A percentile compares a stretch with the other conserved stretches of the same genome.
phyloP scores from a whole-genome alignment of 768 basidiomycete species.

The Strobilomyces echinocephalus region DNA sequence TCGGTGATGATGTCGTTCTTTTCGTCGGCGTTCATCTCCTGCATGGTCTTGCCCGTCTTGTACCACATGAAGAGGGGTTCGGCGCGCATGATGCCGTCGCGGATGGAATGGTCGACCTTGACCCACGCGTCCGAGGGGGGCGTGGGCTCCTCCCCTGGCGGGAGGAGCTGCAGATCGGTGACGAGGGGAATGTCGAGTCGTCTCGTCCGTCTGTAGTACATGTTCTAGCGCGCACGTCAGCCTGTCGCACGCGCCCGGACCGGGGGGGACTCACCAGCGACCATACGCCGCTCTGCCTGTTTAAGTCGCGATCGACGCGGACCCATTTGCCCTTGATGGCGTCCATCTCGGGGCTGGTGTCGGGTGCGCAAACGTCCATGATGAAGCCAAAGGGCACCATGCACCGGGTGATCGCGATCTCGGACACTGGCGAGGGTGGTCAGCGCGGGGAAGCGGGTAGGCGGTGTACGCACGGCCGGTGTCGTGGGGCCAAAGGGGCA shows the following conservation, averaged over 20 bases:
- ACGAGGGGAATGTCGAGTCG: slow-evolving; percentile 78
- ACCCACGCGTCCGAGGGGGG: slow-evolving; percentile 53
- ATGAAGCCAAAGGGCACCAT: slow-evolving; percentile 55
- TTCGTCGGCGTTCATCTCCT: slow-evolving; percentile 55
- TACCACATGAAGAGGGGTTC: slow-evolving; percentile 77
- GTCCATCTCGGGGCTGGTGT: slow-evolving; percentile 65
- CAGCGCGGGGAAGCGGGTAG: not conserved
- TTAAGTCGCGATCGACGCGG: slow-evolving; percentile 76
- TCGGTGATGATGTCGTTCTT: slow-evolving; percentile 75
- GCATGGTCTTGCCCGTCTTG: slow-evolving; percentile 57
- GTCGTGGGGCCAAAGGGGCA: slow-evolving; percentile 27
- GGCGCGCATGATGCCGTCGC: slow-evolving; percentile 54
- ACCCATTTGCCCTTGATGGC: slow-evolving; percentile 87
- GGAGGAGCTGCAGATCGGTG: slow-evolving; percentile 63
- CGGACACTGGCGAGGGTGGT: slow-evolving; percentile 55
- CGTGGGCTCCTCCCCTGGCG: slow-evolving; percentile 48
- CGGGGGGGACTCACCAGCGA: slow-evolving; percentile 44
- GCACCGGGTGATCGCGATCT: slow-evolving; percentile 70
- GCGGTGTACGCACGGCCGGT: slow-evolving; percentile 22
- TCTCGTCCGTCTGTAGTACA: slow-evolving; percentile 84
- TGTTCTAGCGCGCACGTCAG: slow-evolving; percentile 34
- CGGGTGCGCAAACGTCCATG: slow-evolving; percentile 61
- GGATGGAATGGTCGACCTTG: slow-evolving; percentile 56
- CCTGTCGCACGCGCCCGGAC: not conserved
- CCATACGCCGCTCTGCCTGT: slow-evolving; percentile 55